Conservation (phyloP, 73 alveolate species). For the Paraurostyla sp. region DNA sequence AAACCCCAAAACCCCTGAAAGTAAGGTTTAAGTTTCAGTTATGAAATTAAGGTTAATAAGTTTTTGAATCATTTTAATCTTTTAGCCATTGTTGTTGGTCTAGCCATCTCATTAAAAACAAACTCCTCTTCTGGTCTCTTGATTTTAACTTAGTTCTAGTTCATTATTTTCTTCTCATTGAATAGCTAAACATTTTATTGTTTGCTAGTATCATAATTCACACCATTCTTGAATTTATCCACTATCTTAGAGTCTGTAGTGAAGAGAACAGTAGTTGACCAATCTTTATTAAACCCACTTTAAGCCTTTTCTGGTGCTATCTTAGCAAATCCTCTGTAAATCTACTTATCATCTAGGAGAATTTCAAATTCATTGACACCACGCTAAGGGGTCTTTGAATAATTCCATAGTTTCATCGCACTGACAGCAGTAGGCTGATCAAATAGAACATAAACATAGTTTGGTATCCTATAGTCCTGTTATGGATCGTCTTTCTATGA, state of each 20-base stretch:
- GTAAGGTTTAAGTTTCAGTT: too few relatives aligned
- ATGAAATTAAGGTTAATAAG: too few relatives aligned
- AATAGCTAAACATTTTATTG: constrained; percentile 38
- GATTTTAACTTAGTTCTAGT: not conserved
- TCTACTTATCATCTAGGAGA: constrained; percentile 79
- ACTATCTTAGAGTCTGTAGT: constrained; percentile 49
- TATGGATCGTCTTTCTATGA: constrained; percentile 32
- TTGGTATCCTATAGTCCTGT: constrained; percentile 59
- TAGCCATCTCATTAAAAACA: constrained; percentile 27
- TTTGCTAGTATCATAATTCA: constrained; percentile 43
- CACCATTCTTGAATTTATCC: constrained; percentile 8
- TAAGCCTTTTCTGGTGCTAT: constrained; percentile 2
- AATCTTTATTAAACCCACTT: constrained; percentile 46
- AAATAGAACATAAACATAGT: constrained; percentile 66
- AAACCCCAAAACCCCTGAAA: too few relatives aligned
- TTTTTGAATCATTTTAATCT: too few relatives aligned
- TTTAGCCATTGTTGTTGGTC: constrained; percentile 55
- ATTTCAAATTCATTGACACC: constrained; percentile 90
- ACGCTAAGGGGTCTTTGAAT: constrained; percentile 86
- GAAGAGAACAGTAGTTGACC: constrained; percentile 60
- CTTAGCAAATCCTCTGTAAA: constrained; percentile 80
- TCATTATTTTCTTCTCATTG: constrained; percentile 66
- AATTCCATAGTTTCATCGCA: constrained; percentile 84
- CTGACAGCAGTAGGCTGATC: constrained; percentile 76
- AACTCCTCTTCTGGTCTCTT: constrained; percentile 1